phyloP scores from a whole-genome alignment of 305 asterid species.

The Fraxinus angustifolia region DNA sequence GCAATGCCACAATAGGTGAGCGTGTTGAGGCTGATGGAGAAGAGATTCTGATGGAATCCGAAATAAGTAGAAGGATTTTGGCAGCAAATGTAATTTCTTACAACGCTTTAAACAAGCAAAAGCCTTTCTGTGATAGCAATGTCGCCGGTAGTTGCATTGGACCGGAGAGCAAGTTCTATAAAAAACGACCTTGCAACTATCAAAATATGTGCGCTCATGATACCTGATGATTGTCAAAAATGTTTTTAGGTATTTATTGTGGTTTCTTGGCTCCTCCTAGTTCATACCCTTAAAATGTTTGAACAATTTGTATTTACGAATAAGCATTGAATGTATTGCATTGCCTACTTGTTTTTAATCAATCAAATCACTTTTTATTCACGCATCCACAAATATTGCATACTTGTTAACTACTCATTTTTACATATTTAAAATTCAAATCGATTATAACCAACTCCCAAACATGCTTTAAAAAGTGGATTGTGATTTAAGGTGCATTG shows the following conservation, averaged over 20 bases:
- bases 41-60: not conserved
- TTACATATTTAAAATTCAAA: too few relatives aligned
- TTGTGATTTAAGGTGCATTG: too few relatives aligned
- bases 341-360: not conserved
- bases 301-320: not conserved
- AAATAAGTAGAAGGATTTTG: not conserved
- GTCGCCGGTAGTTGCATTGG: not conserved
- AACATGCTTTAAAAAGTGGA: too few relatives aligned
- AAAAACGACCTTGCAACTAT: not conserved
- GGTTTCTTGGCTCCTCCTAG: not conserved
- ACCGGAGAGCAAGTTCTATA: not conserved
- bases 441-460: too few relatives aligned
- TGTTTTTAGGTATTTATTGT: not conserved
- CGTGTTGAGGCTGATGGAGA: not conserved
- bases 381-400: too few relatives aligned
- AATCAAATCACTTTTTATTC: not conserved
- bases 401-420: too few relatives aligned
- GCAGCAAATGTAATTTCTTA: not conserved
- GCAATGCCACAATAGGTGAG: not conserved
- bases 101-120: not conserved
- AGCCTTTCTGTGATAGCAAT: not conserved
- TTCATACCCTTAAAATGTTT: not conserved
- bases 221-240: not conserved
- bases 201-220: not conserved
- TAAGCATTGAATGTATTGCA: not conserved